Percentiles rank a stretch among this genome's conserved stretches.
Conservation (phyloP, 2,329 filamentous ascomycete species). For the Aspergillus viridinutans region DNA sequence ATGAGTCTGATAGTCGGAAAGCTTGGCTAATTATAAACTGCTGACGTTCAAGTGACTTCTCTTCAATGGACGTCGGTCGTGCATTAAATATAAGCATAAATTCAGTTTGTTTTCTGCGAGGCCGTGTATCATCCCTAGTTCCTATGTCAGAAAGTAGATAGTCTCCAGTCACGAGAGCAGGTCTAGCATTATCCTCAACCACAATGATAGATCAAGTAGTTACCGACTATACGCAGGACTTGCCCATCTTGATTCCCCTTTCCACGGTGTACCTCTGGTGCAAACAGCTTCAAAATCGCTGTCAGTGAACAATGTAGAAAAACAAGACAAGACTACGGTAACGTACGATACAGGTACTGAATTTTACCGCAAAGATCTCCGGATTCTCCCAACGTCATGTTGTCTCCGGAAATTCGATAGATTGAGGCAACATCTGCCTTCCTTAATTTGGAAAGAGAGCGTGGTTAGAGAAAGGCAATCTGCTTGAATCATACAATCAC, state of each 20-base stretch:
- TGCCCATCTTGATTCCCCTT: background rate
- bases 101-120: background rate
- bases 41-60: background rate
- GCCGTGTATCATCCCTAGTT: background rate
- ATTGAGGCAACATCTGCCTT: background rate
- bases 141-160: background rate
- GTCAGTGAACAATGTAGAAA: background rate
- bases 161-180: background rate
- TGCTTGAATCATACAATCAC: background rate
- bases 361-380: background rate
- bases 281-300: background rate
- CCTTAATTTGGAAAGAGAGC: background rate
- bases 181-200: background rate
- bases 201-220: background rate
- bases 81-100: background rate
- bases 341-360: background rate
- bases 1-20: background rate
- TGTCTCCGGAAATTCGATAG: background rate
- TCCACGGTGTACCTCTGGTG: background rate
- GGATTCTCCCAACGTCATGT: constrained; percentile 14
- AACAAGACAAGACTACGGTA: background rate
- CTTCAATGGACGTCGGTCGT: background rate
- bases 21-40: background rate
- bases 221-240: background rate
- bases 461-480: background rate